phyloP scores from a whole-genome alignment of 495 filamentous ascomycete species.

The Podospora comata region DNA sequence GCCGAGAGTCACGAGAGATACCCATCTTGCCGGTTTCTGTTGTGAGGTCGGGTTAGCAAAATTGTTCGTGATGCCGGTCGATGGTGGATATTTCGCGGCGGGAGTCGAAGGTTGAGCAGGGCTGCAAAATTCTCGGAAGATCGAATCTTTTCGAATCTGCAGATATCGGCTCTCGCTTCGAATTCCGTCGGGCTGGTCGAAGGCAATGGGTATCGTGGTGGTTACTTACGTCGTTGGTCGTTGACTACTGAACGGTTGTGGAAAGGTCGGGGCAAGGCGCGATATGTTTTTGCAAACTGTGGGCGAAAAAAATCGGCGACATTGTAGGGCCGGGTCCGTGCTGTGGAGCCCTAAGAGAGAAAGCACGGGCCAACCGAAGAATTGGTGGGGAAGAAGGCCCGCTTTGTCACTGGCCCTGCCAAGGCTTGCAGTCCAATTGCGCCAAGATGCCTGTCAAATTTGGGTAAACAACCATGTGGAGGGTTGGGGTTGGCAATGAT shows the following conservation, averaged over 20 bases:
- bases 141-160: constrained; percentile 6
- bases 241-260: constrained; percentile 26
- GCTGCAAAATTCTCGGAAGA: constrained; percentile 5
- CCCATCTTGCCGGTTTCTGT: constrained; percentile 68
- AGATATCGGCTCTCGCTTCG: constrained; percentile 2
- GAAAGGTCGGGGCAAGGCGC: constrained; percentile 16
- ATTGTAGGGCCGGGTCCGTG: constrained; percentile 27
- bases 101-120: constrained; percentile 9
- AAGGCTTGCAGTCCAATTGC: neutral
- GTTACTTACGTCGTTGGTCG: constrained; percentile 29
- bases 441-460: neutral
- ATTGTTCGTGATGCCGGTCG: constrained; percentile 13
- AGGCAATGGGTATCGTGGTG: constrained; percentile 9
- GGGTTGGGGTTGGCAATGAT: neutral
- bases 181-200: neutral
- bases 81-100: constrained; percentile 10
- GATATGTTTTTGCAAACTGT: constrained; percentile 35
- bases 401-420: neutral
- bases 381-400: neutral
- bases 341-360: constrained; percentile 16
- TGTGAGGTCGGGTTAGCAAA: constrained; percentile 16
- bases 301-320: constrained; percentile 33
- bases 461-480: neutral
- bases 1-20: constrained; percentile 98
- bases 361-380: neutral